A percentile compares a stretch with the other conserved stretches of the same genome.
phyloP scores from a whole-genome alignment of 345 rosid species.

The Eucalyptus caleyi region DNA sequence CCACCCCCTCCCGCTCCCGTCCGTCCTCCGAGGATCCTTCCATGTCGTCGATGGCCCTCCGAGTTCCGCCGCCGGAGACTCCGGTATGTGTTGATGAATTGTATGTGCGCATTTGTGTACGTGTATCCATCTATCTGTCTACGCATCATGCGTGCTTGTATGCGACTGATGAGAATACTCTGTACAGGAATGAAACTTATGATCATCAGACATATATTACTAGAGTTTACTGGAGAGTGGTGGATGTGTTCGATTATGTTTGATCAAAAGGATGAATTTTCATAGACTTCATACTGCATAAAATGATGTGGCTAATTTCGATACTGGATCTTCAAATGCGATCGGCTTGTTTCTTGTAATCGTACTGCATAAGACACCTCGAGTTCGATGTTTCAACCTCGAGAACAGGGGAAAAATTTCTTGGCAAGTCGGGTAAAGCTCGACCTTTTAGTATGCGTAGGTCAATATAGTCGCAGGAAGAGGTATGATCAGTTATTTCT shows the following conservation, averaged over 20 bases:
- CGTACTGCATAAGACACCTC: background rate
- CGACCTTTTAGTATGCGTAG: background rate
- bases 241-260: background rate
- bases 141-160: background rate
- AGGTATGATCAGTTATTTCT: background rate
- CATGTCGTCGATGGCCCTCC: slow-evolving; percentile 73
- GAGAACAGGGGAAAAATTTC: background rate
- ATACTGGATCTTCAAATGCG: background rate
- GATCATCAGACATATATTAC: background rate
- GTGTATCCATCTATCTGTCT: background rate
- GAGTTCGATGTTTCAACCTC: background rate
- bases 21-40: slow-evolving; percentile 66
- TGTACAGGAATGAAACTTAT: background rate
- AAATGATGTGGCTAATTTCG: background rate
- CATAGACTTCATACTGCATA: background rate
- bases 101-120: background rate
- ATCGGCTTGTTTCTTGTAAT: background rate
- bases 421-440: background rate
- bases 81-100: slow-evolving; percentile 8
- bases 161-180: background rate
- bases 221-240: background rate
- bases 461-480: background rate
- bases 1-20: slow-evolving; percentile 67
- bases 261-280: background rate
- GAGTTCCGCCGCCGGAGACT: slow-evolving; percentile 89